phyloP scores from a whole-genome alignment of 2,329 filamentous ascomycete species.

The Penicillium sp. region DNA sequence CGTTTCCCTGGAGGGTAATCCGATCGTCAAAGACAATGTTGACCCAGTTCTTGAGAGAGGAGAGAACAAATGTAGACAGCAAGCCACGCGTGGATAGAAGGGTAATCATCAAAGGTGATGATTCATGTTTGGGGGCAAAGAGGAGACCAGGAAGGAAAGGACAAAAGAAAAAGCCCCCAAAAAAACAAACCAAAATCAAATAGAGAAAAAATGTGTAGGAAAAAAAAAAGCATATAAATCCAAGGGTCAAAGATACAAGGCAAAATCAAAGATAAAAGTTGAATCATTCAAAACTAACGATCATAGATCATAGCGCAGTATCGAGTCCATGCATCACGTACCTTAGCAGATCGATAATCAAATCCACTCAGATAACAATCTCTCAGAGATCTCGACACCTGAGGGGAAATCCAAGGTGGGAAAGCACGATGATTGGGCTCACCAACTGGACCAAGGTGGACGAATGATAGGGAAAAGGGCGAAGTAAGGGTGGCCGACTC shows the following conservation, averaged over 20 bases:
- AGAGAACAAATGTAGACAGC: not conserved
- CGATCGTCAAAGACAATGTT: not conserved
- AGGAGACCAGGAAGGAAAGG: not conserved
- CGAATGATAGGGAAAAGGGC: conserved; percentile 4
- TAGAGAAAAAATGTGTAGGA: not conserved
- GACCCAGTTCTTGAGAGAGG: too few species aligned
- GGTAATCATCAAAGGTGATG: not conserved
- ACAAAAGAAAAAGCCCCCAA: not conserved
- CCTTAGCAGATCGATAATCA: not conserved
- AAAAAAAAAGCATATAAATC: not conserved
- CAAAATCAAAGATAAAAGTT: not conserved
- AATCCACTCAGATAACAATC: not conserved
- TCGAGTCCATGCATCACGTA: not conserved
- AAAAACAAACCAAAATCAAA: not conserved
- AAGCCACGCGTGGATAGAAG: not conserved
- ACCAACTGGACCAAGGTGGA: conserved; percentile 9
- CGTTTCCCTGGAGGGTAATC: not conserved
- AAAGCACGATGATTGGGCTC: conserved; percentile 18
- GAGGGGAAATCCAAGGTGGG: not conserved
- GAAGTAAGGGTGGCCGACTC: conserved; percentile 17
- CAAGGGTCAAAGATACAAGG: not conserved
- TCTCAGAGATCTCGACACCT: not conserved
- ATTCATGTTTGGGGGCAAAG: not conserved
- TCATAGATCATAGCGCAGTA: not conserved
- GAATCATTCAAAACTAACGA: not conserved